phyloP scores from a whole-genome alignment of 208 protist genomes.

The Tritrichomonas foetus region DNA sequence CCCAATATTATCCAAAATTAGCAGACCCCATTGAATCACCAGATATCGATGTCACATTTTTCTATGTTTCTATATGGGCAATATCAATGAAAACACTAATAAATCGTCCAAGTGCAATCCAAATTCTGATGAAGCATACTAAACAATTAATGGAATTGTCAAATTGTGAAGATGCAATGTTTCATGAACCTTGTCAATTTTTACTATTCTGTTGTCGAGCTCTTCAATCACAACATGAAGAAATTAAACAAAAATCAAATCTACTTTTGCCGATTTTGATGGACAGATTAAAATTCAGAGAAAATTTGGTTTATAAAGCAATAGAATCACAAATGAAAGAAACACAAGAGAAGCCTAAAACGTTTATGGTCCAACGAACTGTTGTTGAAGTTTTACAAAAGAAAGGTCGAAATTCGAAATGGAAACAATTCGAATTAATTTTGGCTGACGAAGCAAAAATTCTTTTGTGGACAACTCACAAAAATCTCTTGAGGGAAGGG shows the following conservation, averaged over 20 bases:
- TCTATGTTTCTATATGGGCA: not conserved
- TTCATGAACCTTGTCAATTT: not conserved
- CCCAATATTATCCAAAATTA: not conserved
- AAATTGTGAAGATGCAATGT: not conserved
- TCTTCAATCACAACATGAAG: not conserved
- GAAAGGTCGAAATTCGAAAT: not conserved
- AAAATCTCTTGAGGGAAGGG: not conserved
- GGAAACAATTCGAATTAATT: not conserved
- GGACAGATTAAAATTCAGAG: not conserved
- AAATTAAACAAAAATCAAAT: not conserved
- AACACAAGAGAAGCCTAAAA: not conserved
- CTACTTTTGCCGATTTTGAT: not conserved
- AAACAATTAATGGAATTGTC: not conserved
- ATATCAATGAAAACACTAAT: not conserved
- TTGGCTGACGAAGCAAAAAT: not conserved
- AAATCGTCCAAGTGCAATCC: not conserved
- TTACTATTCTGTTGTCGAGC: not conserved
- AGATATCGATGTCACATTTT: not conserved
- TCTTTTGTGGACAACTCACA: not conserved
- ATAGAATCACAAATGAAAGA: not conserved
- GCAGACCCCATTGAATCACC: not conserved
- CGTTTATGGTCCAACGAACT: not conserved
- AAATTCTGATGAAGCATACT: not conserved
- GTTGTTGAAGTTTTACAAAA: not conserved
- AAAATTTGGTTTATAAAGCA: not conserved